Base-by-base conservation (phyloP, 2,329 filamentous ascomycete species). In the Aspergillus aculeatinus region DNA sequence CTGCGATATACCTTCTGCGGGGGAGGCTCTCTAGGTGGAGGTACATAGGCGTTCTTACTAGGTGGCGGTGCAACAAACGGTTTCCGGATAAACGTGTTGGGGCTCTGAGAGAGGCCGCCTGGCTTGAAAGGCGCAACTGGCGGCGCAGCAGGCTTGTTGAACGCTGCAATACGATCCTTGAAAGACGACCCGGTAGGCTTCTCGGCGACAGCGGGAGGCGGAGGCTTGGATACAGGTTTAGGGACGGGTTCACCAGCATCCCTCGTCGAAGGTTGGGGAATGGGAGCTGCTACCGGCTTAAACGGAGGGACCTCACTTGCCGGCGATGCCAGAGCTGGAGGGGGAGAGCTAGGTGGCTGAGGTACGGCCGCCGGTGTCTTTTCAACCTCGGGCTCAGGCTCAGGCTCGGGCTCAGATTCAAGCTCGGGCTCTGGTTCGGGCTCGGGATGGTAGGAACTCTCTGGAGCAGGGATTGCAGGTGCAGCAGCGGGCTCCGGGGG, bases 51-150 rank as follows among this genome's bases (percentile, higher is more conserved):
- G 79, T 97, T 89, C 67, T 92, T 89, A 75, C 92, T 96, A 0
- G 95, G 95, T 19, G 95, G 95, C 55, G 95, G 92, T 3, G 95
- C 91, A 59, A 99, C 93, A 70, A 97, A 99, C 0, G 94, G 92
- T 77, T 98, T 98, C 83, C 94, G 97, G 77, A 99, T 88, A 72
- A 98, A 98, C 56, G 83, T 83, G 39, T 19, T 44, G 63, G 84
- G 80, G 60, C 85, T 83, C 31, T 83, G 80, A 11, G 79, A 74
- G 59, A 89, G 78, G 2, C 86, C 86, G 61, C 84, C 83, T 21
- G 92, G 91, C 73, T 96, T 96, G 79, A 96, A 94, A 1, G 95
- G 95, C n/a, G 92, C 86, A 61, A 95, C 82, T 9, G 95, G 95
- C 2, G 92, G 87, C 5, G 92, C 92, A 42, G 90, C 86, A 49